A percentile compares a stretch with the other conserved stretches of the same genome.
These are phyloP conservation scores for Acmispon strigosus DNA, from an alignment of 306 rosid genomes.

Conservation along the genomic window DNA sequence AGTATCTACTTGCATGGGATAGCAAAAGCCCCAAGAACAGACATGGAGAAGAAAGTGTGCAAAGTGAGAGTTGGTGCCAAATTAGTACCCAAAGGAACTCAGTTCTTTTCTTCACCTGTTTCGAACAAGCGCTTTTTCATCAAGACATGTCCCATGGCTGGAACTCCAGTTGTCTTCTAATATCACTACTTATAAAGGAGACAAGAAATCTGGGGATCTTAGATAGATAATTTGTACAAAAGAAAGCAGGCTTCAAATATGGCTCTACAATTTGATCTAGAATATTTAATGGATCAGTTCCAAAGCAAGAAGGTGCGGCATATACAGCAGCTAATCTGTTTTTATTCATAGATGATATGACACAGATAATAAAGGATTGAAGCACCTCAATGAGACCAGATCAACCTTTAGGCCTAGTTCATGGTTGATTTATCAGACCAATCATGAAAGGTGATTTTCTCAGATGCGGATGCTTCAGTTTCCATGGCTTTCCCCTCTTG, in stretches of 20 bases:
- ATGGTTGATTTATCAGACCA: too few relatives aligned
- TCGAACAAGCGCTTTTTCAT: conserved; percentile 4
- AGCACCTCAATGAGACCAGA: not conserved
- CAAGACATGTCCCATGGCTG: not conserved
- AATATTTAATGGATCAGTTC: not conserved
- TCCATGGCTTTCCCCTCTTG: not conserved
- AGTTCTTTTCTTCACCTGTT: conserved; percentile 20
- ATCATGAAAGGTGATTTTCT: not conserved
- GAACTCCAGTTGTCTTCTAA: conserved; percentile 25
- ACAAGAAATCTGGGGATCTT: conserved; percentile 18
- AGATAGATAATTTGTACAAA: conserved; percentile 12
- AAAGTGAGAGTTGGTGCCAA: conserved; percentile 10
- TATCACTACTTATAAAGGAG: conserved; percentile 7
- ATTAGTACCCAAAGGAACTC: not conserved
- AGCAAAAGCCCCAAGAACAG: not conserved
- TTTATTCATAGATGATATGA: conserved; percentile 24
- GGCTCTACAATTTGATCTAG: conserved; percentile 5
- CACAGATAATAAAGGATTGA: conserved; percentile 10
- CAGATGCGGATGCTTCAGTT: not conserved
- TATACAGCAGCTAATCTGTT: conserved; percentile 12
- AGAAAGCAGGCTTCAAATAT: not conserved
- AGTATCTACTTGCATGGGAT: conserved; percentile 22
- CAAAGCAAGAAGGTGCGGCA: not conserved
- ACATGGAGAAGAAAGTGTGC: conserved; percentile 13
- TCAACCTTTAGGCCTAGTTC: too few relatives aligned